Evolutionary conservation across 148 eudicot genomes (phyloP), one percentile per base, ranked within the genome.

Genomic region (Rhododendron ovatum): DNA sequence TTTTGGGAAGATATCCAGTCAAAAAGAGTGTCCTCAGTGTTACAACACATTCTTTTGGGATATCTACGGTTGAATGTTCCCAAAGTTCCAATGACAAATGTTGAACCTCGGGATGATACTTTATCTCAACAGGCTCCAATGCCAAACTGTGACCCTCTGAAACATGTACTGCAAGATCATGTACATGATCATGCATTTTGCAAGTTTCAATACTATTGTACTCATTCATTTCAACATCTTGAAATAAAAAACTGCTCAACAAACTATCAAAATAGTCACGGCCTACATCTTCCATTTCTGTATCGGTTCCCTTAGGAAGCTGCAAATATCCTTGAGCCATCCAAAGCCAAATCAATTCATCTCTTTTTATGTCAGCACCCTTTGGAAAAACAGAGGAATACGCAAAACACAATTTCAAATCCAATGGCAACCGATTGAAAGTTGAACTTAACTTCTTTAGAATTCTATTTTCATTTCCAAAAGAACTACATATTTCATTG

Each of bases 321-420:
- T 9, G 55, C 11, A 43, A 28, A 55, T 81, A 86, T 24, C 88
- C 86, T 81, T 50, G 76, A 0, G 87, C 84, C 87, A 84, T 84
- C 89, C 89, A 87, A 10, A 84, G 84, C 35, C 84, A 28, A 10
- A 87, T 79, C 13, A 87, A 22, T 1, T 57, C 8, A 2, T 84
- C 48, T 33, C 48, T 84, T 15, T 80, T 55, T 6, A 87, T 84
- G 37, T 7, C 7, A 2, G 1, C 39, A 57, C 47, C 87, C 80
- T 87, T 84, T 4, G 73, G 43, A 11, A 84, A 84, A 22, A 87
- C 22, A 6, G 80, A 67, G 69, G 78, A 83, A 71, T 82, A 86
- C 0, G 80, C 61, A 78, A 88, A 88, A 63, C 90, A 88, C 35
- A 28, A 53, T 75, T 84, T 83, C 10, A 88, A 71, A 3, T 73